Percentiles rank a stretch among this genome's conserved stretches.
phyloP scores from a whole-genome alignment of 345 rosid species.

The Eucalyptus cladocalyx region DNA sequence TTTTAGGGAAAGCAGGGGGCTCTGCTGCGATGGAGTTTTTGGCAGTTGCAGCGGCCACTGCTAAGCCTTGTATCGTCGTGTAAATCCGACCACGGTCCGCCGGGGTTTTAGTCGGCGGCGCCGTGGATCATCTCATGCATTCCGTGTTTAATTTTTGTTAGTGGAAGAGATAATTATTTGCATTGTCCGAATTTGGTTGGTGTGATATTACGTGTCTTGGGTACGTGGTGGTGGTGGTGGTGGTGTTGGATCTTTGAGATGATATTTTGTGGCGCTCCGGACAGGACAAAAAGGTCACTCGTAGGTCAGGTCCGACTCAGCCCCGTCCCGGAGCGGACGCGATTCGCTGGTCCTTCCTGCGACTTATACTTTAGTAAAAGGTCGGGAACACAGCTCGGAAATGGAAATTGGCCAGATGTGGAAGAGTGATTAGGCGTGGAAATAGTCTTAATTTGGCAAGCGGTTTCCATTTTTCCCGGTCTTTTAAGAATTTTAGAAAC shows the following conservation, averaged over 20 bases:
- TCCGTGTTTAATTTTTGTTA: not conserved
- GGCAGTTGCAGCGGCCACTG: slow-evolving; percentile 21
- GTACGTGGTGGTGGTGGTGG: not conserved
- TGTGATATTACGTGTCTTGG: not conserved
- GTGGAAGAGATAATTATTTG: not conserved
- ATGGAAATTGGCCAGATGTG: not conserved
- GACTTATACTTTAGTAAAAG: not conserved
- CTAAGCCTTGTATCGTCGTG: not conserved
- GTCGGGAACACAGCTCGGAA: not conserved
- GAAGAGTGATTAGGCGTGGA: not conserved
- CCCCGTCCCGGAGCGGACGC: not conserved
- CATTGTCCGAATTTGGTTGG: not conserved
- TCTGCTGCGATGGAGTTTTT: slow-evolving; percentile 31
- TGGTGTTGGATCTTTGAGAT: not conserved
- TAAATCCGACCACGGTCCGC: slow-evolving; percentile 5
- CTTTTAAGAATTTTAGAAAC: not conserved
- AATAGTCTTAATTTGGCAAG: not conserved
- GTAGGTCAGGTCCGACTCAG: not conserved
- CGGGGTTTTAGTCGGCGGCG: slow-evolving; percentile 10
- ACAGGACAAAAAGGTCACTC: not conserved
- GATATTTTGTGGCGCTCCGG: not conserved
- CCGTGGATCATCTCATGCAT: not conserved
- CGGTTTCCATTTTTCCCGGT: not conserved
- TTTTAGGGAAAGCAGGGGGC: not conserved
- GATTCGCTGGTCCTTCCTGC: not conserved